phyloP scores from a whole-genome alignment of 2,329 filamentous ascomycete species.

The Alternaria infectoria region DNA sequence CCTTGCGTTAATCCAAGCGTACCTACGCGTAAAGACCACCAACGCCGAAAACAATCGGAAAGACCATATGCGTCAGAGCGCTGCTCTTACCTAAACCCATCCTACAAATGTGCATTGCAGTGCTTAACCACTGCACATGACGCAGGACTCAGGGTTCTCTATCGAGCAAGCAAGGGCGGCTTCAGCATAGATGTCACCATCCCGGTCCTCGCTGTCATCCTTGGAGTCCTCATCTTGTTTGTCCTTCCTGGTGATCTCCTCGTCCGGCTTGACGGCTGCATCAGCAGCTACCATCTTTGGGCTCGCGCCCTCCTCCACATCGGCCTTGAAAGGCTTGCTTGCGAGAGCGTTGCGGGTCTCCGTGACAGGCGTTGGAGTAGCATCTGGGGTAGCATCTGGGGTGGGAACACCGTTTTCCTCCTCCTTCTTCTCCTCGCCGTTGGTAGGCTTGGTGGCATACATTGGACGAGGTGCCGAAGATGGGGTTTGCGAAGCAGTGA shows the following conservation, averaged over 20 bases:
- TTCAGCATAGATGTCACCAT: slow-evolving; percentile 94
- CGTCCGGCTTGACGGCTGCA: slow-evolving; percentile 65
- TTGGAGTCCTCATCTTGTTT: slow-evolving; percentile 76
- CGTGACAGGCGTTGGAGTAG: slow-evolving; percentile 63
- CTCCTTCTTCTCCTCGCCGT: slow-evolving; percentile 31
- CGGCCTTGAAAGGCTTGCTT: slow-evolving; percentile 75
- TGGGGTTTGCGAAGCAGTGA: slow-evolving; percentile 57
- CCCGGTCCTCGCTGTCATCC: slow-evolving; percentile 73
- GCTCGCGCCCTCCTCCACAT: slow-evolving; percentile 76
- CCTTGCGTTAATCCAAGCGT: slow-evolving; percentile 14
- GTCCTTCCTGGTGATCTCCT: slow-evolving; percentile 66
- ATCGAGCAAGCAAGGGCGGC: slow-evolving; percentile 94
- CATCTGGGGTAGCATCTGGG: slow-evolving; percentile 60
- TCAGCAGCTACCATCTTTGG: slow-evolving; percentile 79
- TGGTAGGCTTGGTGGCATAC: slow-evolving; percentile 64
- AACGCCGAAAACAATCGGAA: slow-evolving; percentile 20
- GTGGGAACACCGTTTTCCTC: slow-evolving; percentile 69
- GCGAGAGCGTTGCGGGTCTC: slow-evolving; percentile 61
- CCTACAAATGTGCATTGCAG: neutral
- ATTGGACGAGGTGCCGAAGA: slow-evolving; percentile 70
- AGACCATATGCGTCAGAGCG: slow-evolving; percentile 12
- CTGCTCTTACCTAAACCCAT: neutral
- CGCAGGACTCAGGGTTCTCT: slow-evolving; percentile 90
- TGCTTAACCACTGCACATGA: slow-evolving; percentile 93
- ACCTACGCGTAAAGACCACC: slow-evolving; percentile 11